Conservation (phyloP, 768 basidiomycete genomes). For the Infundibulicybe gibba region DNA sequence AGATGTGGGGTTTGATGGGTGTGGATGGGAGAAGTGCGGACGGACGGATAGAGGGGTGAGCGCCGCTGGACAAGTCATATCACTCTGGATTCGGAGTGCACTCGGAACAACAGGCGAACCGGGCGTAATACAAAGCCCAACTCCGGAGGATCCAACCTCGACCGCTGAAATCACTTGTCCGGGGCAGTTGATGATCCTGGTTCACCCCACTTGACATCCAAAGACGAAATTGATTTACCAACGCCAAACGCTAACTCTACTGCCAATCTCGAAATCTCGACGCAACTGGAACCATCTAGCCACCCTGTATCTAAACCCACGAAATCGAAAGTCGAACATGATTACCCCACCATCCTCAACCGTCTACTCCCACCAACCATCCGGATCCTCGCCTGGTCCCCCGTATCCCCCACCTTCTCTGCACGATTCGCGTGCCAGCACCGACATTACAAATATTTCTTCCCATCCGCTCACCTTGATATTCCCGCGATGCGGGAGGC, state of each 20-base stretch:
- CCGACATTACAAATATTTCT: slow-evolving; percentile 98
- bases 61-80: slow-evolving; percentile 90
- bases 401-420: slow-evolving; percentile 74
- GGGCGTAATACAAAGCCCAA: not conserved
- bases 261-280: slow-evolving; percentile 14
- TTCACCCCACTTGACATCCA: slow-evolving; percentile 7
- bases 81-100: slow-evolving; percentile 84
- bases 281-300: slow-evolving; percentile 20
- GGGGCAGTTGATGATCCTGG: slow-evolving; percentile 15
- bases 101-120: slow-evolving; percentile 26
- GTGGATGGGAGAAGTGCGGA: slow-evolving; percentile 89
- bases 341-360: slow-evolving; percentile 81
- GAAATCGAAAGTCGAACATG: slow-evolving; percentile 47
- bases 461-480: slow-evolving; percentile 66
- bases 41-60: slow-evolving; percentile 95
- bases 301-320: slow-evolving; percentile 9
- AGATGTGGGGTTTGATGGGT: slow-evolving; percentile 73
- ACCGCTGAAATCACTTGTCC: not conserved
- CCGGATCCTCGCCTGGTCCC: slow-evolving; percentile 92
- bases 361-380: slow-evolving; percentile 86
- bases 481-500: slow-evolving; percentile 73
- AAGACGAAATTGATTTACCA: not conserved
- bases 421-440: slow-evolving; percentile 84
- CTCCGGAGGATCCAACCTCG: not conserved
- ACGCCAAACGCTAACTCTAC: slow-evolving; percentile 1